Percentiles rank a stretch among this genome's conserved stretches.
Evolutionary conservation across 2,329 filamentous ascomycete species (phyloP).

Genomic region (Colletotrichum godetiae): DNA sequence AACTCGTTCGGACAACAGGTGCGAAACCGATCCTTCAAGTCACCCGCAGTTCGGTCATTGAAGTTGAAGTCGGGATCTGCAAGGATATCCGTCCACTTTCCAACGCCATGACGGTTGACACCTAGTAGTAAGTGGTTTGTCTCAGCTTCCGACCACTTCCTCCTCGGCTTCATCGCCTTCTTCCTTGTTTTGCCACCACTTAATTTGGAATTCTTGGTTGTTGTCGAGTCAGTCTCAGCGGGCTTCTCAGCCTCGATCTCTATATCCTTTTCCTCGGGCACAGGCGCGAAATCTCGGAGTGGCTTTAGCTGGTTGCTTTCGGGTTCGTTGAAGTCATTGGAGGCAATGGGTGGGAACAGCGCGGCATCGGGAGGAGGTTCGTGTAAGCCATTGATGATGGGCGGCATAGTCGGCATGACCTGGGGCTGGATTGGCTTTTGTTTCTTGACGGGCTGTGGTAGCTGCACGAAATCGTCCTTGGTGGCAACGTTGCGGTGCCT

Average conservation of each 20-base stretch:
- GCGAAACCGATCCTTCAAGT: conserved; percentile 74
- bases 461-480: conserved; percentile 72
- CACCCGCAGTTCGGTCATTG: conserved; percentile 70
- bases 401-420: conserved; percentile 61
- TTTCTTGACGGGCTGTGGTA: conserved; percentile 74
- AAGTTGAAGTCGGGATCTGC: conserved; percentile 71
- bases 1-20: conserved; percentile 74
- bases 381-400: conserved; percentile 73
- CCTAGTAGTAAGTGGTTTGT: conserved; percentile 71
- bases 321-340: conserved; percentile 64
- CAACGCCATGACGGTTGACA: conserved; percentile 71
- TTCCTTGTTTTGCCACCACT: conserved; percentile 57
- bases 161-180: conserved; percentile 66
- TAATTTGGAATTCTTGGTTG: conserved; percentile 36
- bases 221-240: conserved; percentile 42
- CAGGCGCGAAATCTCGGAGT: conserved; percentile 54
- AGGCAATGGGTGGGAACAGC: conserved; percentile 73
- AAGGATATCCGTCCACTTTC: conserved; percentile 73
- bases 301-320: conserved; percentile 55
- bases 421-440: conserved; percentile 68
- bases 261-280: conserved; percentile 39
- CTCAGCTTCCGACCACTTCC: conserved; percentile 74
- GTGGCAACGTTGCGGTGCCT: conserved; percentile 58
- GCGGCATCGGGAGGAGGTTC: conserved; percentile 71
- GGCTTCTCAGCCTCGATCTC: conserved; percentile 41